Evolutionary conservation across 2,329 filamentous ascomycete species (phyloP), one percentile per base, ranked within the genome.

Genomic region (Pseudovirgaria hyperparasitica): DNA sequence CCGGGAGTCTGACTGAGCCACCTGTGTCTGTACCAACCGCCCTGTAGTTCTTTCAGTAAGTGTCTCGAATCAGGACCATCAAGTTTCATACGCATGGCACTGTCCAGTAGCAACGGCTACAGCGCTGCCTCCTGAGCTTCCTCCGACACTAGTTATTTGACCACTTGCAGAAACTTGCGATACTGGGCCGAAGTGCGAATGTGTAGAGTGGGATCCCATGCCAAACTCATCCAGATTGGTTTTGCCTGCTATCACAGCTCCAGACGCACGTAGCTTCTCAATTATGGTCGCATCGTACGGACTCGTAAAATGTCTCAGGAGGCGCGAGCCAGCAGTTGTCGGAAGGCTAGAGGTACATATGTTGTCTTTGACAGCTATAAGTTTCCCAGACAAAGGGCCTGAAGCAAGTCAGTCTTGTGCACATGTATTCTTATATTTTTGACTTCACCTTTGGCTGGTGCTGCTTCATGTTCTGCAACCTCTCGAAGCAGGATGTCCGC

Each of bases 191-290:
- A 76, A 72, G 29, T 63, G 56, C 1, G 82, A 85, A 42, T 76
- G 59, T 12, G 64, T 67, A 2, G 76, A 79, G 47, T 93, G 77
- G 6, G 84, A 92, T 2, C 85, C 85, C 86, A 93, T 93, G 16
- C 86, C 85, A 49, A 93, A 93, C 49, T 92, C 90, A 55, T 96
- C 90, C 63, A 96, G 74, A 49, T 92, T 93, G 2, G 84, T 86
- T 54, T 93, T 93, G 5, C 78, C 79, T 2, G 75, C 64, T 2
- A 87, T 51, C 5, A 67, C 51, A 5, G 72, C 74, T 22, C 77
- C 79, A 5, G 68, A 64, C 16, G 60, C 48, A 30, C 69, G 67
- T 18, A 94, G 64, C 41, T 76, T 69, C 27, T 65, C 58, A 18
- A 92, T 72, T 11, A 94, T 75, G 6, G 82, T 87, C 11, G 87